Base-by-base conservation (phyloP, 2,329 filamentous ascomycete species). In the Paramyrothecium roridum region DNA sequence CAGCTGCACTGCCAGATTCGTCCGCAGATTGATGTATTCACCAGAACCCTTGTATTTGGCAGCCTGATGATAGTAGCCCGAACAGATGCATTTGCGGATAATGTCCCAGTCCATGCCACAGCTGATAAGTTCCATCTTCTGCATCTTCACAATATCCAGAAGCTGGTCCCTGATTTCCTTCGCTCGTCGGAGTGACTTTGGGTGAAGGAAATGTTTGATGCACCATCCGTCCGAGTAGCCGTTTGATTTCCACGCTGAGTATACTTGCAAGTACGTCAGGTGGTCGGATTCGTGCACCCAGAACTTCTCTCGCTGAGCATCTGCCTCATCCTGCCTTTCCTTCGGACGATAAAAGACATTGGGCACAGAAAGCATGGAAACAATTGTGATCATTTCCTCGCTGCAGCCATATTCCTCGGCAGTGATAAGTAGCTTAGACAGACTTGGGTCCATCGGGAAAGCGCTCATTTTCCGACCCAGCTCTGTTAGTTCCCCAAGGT, bases 271-370 rank as follows among this genome's bases (percentile, higher is more conserved):
- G 47, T 97, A 89, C 0, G 95, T 99, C 45, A 99, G 79, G 70
- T 99, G 95, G 70, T 99, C 95, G 2, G 92, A 97, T 73, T 99
- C 95, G 26, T 95, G 92, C 8, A 99, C 95, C 75, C 96, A 98
- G 73, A 99, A 99, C 72, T 98, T 98, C 70, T 99, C 95, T 26
- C 93, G 86, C 34, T 95, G 93, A 1, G 93, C 87, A 66, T 99
- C 95, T 7, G 93, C 95, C 76, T 99, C 95, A 68, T 99, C 95
- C 66, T 96, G 90, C 1, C 95, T 88, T 72, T 99, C 96, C 70
- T 96, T 97, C 3, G 95, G 95, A 8, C 96, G 86, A 76, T 97
- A 98, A 74, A 98, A 99, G 26, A 98, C 95, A 59, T 88, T 96
- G 11, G 95, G 95, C 0, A 99, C 95, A 1, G 91, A 96, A 10